Conservation (phyloP, 495 filamentous ascomycete genomes). For the Tuber melanosporum region DNA sequence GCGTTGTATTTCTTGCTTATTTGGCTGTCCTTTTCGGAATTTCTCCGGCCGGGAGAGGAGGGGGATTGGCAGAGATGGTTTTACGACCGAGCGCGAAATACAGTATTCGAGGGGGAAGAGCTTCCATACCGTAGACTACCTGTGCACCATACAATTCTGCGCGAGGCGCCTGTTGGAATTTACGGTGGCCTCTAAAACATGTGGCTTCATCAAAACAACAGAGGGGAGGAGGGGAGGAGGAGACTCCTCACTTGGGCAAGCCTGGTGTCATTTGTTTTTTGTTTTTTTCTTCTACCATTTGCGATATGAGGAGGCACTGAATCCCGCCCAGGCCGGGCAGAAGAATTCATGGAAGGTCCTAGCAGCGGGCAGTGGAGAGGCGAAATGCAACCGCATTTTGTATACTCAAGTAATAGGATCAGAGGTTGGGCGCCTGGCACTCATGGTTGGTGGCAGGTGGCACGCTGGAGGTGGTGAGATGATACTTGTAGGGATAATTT, state of each 20-base stretch:
- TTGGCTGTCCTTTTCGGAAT: background rate
- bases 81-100: background rate
- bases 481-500: background rate
- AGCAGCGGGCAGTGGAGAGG: background rate
- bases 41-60: background rate
- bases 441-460: background rate
- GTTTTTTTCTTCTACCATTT: background rate
- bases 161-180: background rate
- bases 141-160: background rate
- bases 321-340: background rate
- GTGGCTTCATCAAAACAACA: background rate
- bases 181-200: background rate
- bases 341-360: background rate
- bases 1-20: background rate
- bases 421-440: background rate
- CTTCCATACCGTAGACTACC: background rate
- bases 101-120: background rate
- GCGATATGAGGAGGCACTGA: background rate
- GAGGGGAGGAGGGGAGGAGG: background rate
- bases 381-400: background rate
- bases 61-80: background rate
- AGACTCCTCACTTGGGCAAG: background rate
- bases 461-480: background rate
- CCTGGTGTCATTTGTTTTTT: background rate
- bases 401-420: background rate